Evolutionary conservation across 805 yeast species (phyloP).

Genomic region (Myxozyma neotropica): DNA sequence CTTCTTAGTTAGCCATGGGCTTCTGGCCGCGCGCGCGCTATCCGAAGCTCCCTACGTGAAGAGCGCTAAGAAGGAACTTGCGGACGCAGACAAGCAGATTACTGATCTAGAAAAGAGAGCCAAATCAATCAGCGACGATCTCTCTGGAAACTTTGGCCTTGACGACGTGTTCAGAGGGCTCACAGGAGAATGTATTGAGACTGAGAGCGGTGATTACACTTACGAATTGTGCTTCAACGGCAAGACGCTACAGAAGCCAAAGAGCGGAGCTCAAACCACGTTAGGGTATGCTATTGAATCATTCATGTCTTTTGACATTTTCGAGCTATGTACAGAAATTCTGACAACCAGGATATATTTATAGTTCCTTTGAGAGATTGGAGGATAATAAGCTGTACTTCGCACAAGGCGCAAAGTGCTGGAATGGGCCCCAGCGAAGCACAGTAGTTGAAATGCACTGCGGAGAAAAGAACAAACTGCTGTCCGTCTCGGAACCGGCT

Average conservation of each 20-base stretch:
- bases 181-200: conserved; percentile 51
- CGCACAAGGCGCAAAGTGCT: conserved; percentile 73
- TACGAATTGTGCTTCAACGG: conserved; percentile 65
- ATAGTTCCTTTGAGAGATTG: conserved; percentile 32
- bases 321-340: background rate
- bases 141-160: conserved; percentile 52
- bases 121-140: conserved; percentile 30
- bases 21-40: conserved; percentile 24
- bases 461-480: conserved; percentile 57
- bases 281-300: conserved; percentile 51
- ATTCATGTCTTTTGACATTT: background rate
- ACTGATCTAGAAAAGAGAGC: conserved; percentile 31
- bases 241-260: conserved; percentile 58
- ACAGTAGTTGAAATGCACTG: conserved; percentile 68
- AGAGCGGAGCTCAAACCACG: conserved; percentile 46
- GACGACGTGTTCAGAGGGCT: conserved; percentile 65
- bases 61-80: conserved; percentile 27
- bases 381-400: conserved; percentile 48
- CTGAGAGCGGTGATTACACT: conserved; percentile 66
- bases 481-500: conserved; percentile 83
- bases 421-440: conserved; percentile 90
- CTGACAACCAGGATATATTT: background rate
- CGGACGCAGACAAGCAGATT: conserved; percentile 6
- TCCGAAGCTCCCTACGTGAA: conserved; percentile 24
- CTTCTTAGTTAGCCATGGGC: conserved; percentile 21